Evolutionary conservation across 1,284 basidiomycete species (phyloP).

Genomic region (Ustilago shanxiensis): DNA sequence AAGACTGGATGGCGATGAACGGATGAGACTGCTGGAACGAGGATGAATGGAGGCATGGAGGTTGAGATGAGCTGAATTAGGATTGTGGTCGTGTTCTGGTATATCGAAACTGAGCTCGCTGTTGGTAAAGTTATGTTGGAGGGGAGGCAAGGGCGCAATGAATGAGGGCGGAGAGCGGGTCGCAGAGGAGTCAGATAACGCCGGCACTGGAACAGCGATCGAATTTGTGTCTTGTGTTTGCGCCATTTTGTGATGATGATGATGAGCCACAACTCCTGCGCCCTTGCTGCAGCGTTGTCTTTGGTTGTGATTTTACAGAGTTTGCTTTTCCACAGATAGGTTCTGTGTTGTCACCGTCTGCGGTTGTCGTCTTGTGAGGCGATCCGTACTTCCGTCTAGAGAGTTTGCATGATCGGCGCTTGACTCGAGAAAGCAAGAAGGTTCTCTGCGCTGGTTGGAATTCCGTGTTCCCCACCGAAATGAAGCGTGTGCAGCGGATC

Average conservation of each 20-base stretch:
- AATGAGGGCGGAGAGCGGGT: conserved; percentile 23
- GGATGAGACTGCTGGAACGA: conserved; percentile 27
- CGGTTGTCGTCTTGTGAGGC: neutral
- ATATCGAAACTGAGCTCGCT: conserved; percentile 23
- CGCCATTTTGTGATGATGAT: conserved; percentile 19
- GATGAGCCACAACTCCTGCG: neutral
- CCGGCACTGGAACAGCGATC: conserved; percentile 3
- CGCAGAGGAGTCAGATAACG: conserved; percentile 10
- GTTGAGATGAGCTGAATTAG: conserved; percentile 12
- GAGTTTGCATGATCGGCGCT: conserved; percentile 4
- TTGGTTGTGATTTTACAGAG: conserved; percentile 5
- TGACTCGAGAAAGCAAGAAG: neutral
- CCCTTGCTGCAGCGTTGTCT: neutral
- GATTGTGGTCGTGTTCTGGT: neutral
- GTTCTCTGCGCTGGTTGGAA: neutral
- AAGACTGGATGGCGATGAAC: conserved; percentile 1
- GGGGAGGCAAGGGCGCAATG: conserved; percentile 24
- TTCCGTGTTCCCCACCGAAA: neutral
- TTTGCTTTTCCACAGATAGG: neutral
- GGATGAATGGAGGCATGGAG: conserved; percentile 20
- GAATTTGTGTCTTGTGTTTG: neutral
- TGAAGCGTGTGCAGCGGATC: neutral
- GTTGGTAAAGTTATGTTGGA: conserved; percentile 4
- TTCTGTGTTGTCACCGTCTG: neutral
- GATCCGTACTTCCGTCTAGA: neutral